Evolutionary conservation across 306 rosid species (phyloP).

Genomic region (Hippophae tibetana): DNA sequence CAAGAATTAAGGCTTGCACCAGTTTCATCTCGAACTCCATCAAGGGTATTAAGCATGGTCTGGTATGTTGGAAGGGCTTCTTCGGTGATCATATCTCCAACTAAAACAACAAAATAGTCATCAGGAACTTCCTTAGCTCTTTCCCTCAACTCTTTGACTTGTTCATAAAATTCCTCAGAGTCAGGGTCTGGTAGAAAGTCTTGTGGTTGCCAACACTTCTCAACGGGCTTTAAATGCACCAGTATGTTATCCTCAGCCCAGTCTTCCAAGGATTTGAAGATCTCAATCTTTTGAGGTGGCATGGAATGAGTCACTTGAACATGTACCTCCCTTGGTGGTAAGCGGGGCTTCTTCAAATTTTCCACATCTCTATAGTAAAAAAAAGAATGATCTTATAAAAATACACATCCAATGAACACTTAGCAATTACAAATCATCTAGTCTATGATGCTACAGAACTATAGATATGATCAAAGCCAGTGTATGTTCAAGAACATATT

Average conservation of each 20-base stretch:
- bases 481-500: too few relatives aligned
- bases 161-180: not conserved
- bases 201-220: not conserved
- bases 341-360: too few relatives aligned
- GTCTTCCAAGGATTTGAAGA: not conserved
- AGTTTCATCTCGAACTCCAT: not conserved
- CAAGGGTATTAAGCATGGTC: not conserved
- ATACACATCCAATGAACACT: too few relatives aligned
- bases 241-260: not conserved
- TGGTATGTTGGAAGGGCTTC: not conserved
- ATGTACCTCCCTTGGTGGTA: too few relatives aligned
- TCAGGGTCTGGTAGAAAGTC: not conserved
- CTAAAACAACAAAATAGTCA: not conserved
- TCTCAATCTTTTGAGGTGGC: not conserved
- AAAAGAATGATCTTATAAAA: too few relatives aligned
- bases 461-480: too few relatives aligned
- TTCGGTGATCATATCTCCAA: not conserved
- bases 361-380: too few relatives aligned
- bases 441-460: too few relatives aligned
- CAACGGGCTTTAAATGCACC: not conserved
- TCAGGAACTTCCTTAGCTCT: not conserved
- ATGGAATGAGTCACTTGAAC: too few relatives aligned
- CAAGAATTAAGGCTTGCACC: not conserved
- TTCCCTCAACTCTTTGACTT: not conserved
- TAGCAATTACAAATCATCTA: too few relatives aligned